Base-by-base conservation (phyloP, 1,139 yeast species). In the Blastobotrys niveus region DNA sequence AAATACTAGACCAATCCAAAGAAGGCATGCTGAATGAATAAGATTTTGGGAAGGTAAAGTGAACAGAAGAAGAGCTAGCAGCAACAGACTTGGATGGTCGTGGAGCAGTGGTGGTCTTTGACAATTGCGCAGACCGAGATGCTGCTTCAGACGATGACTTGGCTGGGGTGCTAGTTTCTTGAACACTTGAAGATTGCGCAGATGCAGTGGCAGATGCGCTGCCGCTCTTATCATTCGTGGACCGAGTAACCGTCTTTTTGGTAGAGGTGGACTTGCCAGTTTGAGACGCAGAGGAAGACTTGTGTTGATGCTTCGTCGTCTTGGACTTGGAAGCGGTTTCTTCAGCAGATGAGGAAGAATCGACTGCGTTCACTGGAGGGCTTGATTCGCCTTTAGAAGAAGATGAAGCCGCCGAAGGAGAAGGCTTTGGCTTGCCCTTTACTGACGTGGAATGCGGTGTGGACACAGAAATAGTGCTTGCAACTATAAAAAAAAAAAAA, bases 41-140 rank as follows among this genome's bases (percentile, higher is more conserved):
- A n/a, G n/a, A n/a, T n/a, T n/a, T n/a, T n/a, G n/a, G n/a, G n/a
- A n/a, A n/a, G n/a, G n/a, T n/a, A n/a, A n/a, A n/a, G n/a, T n/a
- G 14, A 15, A 12, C 32, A 35, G 40, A 14, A 36, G 35, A 5
- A 35, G 32, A 3, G 15, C 30, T 17, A 14, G 31, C 24, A 20
- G 34, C 30, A 30, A 27, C 22, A 30, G 48, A 41, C 20, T 21
- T n/a, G n/a, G n/a, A n/a, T n/a, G n/a, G n/a, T n/a, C n/a, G n/a
- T 12, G 33, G 33, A 33, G 33, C 30, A 27, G 48, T 33, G 20
- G 24, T 19, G 5, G 36, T 15, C 17, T 40, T 20, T 6, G 48
- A 30, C 15, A 30, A 42, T n/a, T n/a, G 18, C 12, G 29, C 17
- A 21, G 38, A 34, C 10, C 9, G 21, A 14, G 38, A 35, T n/a